Evolutionary conservation across 495 filamentous ascomycete species (phyloP), one percentile per base, ranked within the genome.

Genomic region (Collariella sp.): DNA sequence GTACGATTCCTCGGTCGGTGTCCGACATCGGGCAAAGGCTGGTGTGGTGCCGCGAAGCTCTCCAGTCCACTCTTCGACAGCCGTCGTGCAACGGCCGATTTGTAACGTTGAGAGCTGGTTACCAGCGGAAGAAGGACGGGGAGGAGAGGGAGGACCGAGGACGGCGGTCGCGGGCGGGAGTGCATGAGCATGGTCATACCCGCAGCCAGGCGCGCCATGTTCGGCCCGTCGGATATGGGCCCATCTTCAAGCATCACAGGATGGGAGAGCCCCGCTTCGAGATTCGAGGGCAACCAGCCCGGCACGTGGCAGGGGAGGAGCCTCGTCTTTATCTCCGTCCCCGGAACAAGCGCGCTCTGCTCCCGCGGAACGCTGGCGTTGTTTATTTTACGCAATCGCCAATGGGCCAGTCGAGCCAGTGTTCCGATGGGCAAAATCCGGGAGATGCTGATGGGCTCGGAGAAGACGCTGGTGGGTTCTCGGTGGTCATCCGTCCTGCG

Each of bases 221-320:
- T 50, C 50, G 50, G 50, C 19, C 50, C 50, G 50, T 46, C 50
- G 31, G 50, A 38, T 53, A 41, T 20, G 31, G 41, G 31, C 50
- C 36, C 22, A 23, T 24, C 19, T n/a, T n/a, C n/a, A n/a, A 34
- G 12, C 29, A 26, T 35, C 40, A 31, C 26, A 31, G 48, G 36
- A 23, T 9, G 29, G 11, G 38, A 15, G 4, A 44, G 19, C 50
- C 19, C 50, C 49, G 49, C 39, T 34, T 22, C 38, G 38, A 16
- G 38, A 16, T n/a, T n/a, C n/a, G n/a, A n/a, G n/a, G n/a, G n/a
- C n/a, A n/a, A 46, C 22, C n/a, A 11, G 50, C 19, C 2, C 11
- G 50, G 13, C 50, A 44, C 40, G 31, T 36, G 50, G 50, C 13
- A 36, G 13, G 12, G 10, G 12, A 19, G 39, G 50, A 34, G 22